Percentiles rank a stretch among this genome's conserved stretches.
Conservation (phyloP, 352 stramenopile species). For the Globisporangium splendens region DNA sequence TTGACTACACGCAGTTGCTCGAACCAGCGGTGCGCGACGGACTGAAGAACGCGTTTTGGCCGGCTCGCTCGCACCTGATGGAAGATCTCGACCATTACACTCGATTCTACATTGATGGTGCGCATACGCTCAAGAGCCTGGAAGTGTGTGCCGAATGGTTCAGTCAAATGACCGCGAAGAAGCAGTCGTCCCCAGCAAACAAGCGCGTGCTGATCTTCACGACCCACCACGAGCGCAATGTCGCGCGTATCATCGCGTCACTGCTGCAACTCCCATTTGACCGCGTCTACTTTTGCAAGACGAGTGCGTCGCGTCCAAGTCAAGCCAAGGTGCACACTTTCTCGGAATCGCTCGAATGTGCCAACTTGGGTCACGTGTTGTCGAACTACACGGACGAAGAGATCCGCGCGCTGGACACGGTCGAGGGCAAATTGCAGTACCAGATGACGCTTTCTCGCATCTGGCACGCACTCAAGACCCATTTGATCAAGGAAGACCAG, state of each 20-base stretch:
- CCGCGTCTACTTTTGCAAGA: slow-evolving; percentile 75
- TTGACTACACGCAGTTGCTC: slow-evolving; percentile 31
- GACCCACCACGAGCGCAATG: slow-evolving; percentile 82
- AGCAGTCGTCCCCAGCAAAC: slow-evolving; percentile 11
- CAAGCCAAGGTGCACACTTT: slow-evolving; percentile 67
- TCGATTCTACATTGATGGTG: slow-evolving; percentile 84
- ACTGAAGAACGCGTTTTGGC: slow-evolving; percentile 70
- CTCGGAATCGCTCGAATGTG: slow-evolving; percentile 49
- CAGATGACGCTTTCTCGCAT: slow-evolving; percentile 54
- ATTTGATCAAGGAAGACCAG: slow-evolving; percentile 28
- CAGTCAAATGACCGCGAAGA: slow-evolving; percentile 5
- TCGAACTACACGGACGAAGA: slow-evolving; percentile 39
- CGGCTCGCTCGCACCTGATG: slow-evolving; percentile 67
- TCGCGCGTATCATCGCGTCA: slow-evolving; percentile 57
- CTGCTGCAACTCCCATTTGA: slow-evolving; percentile 63
- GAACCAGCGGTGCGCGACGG: slow-evolving; percentile 45
- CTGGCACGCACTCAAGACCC: slow-evolving; percentile 45
- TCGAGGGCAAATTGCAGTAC: slow-evolving; percentile 46
- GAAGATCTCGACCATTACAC: slow-evolving; percentile 34
- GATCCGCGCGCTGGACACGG: slow-evolving; percentile 34
- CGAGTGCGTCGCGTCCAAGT: slow-evolving; percentile 54
- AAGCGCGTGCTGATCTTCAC: slow-evolving; percentile 70
- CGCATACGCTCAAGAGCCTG: slow-evolving; percentile 83
- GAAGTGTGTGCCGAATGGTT: slow-evolving; percentile 78
- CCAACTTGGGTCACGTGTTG: slow-evolving; percentile 33